phyloP scores from a whole-genome alignment of 169 alveolate species.

The Plasmodium blacklocki region DNA sequence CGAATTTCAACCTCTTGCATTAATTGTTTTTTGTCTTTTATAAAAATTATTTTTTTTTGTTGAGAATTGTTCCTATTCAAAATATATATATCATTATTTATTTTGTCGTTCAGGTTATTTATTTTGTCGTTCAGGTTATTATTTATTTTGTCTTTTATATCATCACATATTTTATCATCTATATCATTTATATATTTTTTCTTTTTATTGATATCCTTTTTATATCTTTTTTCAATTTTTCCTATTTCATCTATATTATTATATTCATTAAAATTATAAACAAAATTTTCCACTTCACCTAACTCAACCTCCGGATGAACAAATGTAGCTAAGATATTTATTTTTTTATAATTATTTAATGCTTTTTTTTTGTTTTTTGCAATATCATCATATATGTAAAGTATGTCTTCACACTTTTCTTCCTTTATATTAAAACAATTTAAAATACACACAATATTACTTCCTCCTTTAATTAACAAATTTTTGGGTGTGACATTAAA shows the following conservation, averaged over 20 bases:
- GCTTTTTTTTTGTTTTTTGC: slow-evolving; percentile 22
- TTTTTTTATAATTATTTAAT: slow-evolving; percentile 41
- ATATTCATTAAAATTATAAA: slow-evolving; percentile 15
- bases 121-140: too few species aligned
- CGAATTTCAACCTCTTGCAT: slow-evolving; percentile 65
- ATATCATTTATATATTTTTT: background rate
- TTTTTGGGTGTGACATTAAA: slow-evolving; percentile 52
- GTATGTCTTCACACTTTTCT: slow-evolving; percentile 59
- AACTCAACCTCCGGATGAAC: slow-evolving; percentile 62
- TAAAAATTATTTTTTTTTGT: background rate
- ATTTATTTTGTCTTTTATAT: background rate
- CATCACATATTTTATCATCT: background rate
- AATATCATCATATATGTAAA: slow-evolving; percentile 47
- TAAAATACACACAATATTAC: slow-evolving; percentile 45
- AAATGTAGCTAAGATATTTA: slow-evolving; percentile 49
- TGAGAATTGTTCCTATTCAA: background rate
- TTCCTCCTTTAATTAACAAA: slow-evolving; percentile 38
- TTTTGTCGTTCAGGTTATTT: too few species aligned
- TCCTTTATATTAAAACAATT: slow-evolving; percentile 43
- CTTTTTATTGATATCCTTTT: background rate
- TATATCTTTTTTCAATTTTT: background rate
- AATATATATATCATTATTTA: background rate
- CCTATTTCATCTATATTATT: slow-evolving; percentile 13
- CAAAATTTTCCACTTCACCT: slow-evolving; percentile 23
- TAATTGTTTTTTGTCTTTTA: slow-evolving; percentile 21